Conservation (phyloP, 495 filamentous ascomycete species). For the Baudoinia panamericana region DNA sequence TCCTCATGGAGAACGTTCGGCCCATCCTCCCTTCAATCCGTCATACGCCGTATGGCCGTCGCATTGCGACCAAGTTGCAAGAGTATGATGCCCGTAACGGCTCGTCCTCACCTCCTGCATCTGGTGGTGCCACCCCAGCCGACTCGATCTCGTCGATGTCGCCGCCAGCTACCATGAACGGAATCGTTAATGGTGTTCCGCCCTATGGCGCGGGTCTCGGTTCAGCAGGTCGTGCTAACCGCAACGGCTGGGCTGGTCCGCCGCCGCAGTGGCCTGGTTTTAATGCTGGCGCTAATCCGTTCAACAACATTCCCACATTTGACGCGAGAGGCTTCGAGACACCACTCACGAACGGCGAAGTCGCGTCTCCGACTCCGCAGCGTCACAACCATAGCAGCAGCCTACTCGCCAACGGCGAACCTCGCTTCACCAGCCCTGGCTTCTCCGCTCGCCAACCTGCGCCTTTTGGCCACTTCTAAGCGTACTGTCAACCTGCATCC, state of each 20-base stretch:
- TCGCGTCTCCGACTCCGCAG: constrained; percentile 15
- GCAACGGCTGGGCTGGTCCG: constrained; percentile 15
- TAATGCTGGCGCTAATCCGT: not conserved
- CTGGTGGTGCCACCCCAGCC: constrained; percentile 8
- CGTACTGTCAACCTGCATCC: not conserved
- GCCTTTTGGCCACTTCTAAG: constrained; percentile 12
- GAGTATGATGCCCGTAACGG: constrained; percentile 24
- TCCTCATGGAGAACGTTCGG: constrained; percentile 68
- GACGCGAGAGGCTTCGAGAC: constrained; percentile 1
- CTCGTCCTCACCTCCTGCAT: constrained; percentile 2
- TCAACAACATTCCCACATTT: constrained; percentile 5
- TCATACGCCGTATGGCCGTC: constrained; percentile 81
- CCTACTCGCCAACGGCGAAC: constrained; percentile 6
- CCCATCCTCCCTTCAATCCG: constrained; percentile 71
- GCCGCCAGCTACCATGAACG: constrained; percentile 1
- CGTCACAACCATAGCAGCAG: constrained; percentile 14
- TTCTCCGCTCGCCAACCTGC: not conserved
- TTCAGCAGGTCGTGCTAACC: constrained; percentile 15
- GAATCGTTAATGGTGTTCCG: not conserved
- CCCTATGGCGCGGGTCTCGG: not conserved
- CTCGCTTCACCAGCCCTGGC: constrained; percentile 6
- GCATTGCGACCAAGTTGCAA: constrained; percentile 73
- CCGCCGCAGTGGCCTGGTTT: constrained; percentile 11
- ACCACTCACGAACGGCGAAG: constrained; percentile 7
- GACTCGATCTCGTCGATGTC: constrained; percentile 3